Evolutionary conservation across 2,329 filamentous ascomycete genomes (phyloP), one percentile per base, ranked within the genome.

Genomic region (Trichothecium sympodiale): DNA sequence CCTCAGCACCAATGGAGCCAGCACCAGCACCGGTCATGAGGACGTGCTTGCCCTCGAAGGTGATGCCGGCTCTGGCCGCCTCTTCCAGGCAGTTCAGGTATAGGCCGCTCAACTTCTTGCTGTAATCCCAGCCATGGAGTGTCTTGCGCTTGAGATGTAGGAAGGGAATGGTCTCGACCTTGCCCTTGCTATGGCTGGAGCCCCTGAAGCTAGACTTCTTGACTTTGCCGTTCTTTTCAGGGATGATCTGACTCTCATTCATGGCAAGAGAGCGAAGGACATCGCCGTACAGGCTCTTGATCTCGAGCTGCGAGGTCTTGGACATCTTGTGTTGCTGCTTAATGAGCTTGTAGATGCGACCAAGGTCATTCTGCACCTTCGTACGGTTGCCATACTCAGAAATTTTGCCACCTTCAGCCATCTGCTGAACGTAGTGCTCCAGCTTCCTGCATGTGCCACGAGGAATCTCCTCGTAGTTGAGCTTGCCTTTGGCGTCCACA

Each of bases 1-100:
- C 91, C 51, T 96, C 91, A 26, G 91, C 91, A 57, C 91, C 91
- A 48, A 98, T 98, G 35, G 91, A 98, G 31, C 93, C 93, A 46
- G 88, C 91, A 61, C 91, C 91, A 46, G 91, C 91, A 65, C 91
- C 91, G 42, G 91, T 98, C 88, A 98, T 98, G 46, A 98, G 75
- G 33, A 83, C 89, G 54, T 96, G 85, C 71, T 95, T 96, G 64
- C 83, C 86, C 56, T 87, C 76, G 69, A 94, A 98, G 32, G 80
- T 91, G 40, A 98, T 79, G 58, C 91, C 91, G 38, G 77, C 71
- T 51, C 79, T 83, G 45, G 91, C 91, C 45, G 88, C 87, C 43
- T 88, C 76, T 64, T 94, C 88, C 23, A 98, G 65, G 43, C 86
- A 87, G 56, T 95, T 86, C 25, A 98, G 76, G 57, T 98, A 98